Base-by-base conservation (phyloP, 495 filamentous ascomycete genomes). In the Astrocystis sublimbata region DNA sequence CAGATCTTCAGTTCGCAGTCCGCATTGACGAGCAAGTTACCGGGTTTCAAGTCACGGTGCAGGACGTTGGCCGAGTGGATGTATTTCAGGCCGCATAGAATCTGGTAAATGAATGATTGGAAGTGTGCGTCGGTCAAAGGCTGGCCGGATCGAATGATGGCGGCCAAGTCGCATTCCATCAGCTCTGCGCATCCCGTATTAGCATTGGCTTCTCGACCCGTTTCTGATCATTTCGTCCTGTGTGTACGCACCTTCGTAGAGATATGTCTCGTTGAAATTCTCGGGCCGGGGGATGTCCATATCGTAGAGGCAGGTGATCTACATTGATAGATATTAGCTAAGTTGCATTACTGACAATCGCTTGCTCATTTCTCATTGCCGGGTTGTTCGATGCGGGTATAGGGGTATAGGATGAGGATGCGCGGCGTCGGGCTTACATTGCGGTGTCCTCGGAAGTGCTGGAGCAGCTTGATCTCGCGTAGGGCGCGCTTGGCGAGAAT, bases 1-100 rank as follows among this genome's bases (percentile, higher is more conserved):
- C 93, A 97, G 67, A 98, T 97, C 81, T 98, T 98, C 57, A 98
- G 85, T 80, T 98, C 94, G 75, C 94, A 98, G 72, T 98, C 96
- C 72, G 94, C 94, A 76, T 98, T 98, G 68, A 98, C 92, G 9
- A 98, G 85, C 64, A 98, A 77, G 74, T 98, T 98, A 17, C 94
- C 94, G 38, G 94, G 94, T 79, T 98, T 98, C 70, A 98, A 73
- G 75, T 98, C 94, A 71, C 94, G 88, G 74, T 98, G 94, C 43
- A 98, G 83, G 23, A 98, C 94, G 68, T 98, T 98, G 50, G 94
- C 94, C 26, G 94, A 97, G 77, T 98, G 94, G 71, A 98, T 97
- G 68, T 96, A 97, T 82, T 98, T 98, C 71, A 98, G 81, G 28
- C 94, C 94, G 69, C 94, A 96, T 17, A 96, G 87, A 58, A 93